Evolutionary conservation across 1,284 basidiomycete species (phyloP).

Genomic region (Phaffia rhodozyma): DNA sequence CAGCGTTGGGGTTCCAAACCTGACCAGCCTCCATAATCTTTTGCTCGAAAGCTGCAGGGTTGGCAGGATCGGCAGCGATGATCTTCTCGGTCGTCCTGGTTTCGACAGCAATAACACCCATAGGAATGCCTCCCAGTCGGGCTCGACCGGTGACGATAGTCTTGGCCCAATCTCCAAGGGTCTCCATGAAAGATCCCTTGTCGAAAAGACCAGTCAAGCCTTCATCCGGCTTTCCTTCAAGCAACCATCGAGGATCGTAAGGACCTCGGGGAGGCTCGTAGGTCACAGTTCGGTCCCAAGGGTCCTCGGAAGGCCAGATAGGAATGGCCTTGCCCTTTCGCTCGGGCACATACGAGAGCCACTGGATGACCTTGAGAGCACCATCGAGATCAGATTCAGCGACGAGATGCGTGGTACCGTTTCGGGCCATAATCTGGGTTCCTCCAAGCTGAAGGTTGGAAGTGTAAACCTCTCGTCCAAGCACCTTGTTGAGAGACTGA

Average conservation of each 20-base stretch:
- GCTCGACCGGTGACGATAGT: constrained; percentile 91
- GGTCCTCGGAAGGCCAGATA: constrained; percentile 54
- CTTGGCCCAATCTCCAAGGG: constrained; percentile 91
- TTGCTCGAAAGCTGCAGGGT: constrained; percentile 92
- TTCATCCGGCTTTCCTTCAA: constrained; percentile 84
- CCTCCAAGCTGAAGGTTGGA: constrained; percentile 98
- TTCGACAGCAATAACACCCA: constrained; percentile 96
- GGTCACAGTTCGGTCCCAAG: constrained; percentile 85
- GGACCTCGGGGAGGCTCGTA: constrained; percentile 86
- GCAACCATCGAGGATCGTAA: constrained; percentile 97
- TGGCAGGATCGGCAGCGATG: constrained; percentile 97
- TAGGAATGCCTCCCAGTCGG: constrained; percentile 90
- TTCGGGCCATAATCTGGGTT: constrained; percentile 96
- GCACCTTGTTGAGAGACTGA: constrained; percentile 93
- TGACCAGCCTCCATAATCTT: constrained; percentile 98
- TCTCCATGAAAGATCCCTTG: constrained; percentile 78
- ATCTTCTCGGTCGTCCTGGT: constrained; percentile 95
- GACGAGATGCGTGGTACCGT: constrained; percentile 93
- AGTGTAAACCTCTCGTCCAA: constrained; percentile 97
- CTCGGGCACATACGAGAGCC: constrained; percentile 88
- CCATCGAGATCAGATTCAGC: constrained; percentile 91
- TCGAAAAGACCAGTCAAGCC: constrained; percentile 89
- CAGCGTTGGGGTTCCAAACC: constrained; percentile 98
- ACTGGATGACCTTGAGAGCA: constrained; percentile 81
- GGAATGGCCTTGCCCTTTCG: constrained; percentile 65